Evolutionary conservation across 2,329 filamentous ascomycete genomes (phyloP).

Genomic region (Alternaria panax): DNA sequence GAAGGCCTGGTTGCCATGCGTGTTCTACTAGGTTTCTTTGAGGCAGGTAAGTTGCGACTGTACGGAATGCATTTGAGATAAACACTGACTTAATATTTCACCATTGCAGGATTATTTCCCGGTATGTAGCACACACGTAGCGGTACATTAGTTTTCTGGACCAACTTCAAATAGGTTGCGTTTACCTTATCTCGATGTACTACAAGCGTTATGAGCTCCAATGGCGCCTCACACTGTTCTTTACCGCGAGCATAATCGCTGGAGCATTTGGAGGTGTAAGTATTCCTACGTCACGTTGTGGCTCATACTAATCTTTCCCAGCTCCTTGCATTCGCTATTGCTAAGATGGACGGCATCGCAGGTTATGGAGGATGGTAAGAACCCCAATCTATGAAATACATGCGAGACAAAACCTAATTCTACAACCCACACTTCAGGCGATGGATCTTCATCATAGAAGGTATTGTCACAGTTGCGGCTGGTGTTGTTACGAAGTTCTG

Average conservation of each 20-base stretch:
- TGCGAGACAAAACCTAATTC: neutral
- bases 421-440: constrained; percentile 15
- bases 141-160: neutral
- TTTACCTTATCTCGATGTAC: constrained; percentile 49
- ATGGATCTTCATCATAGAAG: constrained; percentile 46
- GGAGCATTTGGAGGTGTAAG: constrained; percentile 52
- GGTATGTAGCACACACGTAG: constrained; percentile 14
- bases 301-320: constrained; percentile 8
- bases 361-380: constrained; percentile 45
- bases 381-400: neutral
- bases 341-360: constrained; percentile 65
- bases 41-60: too few relatives aligned
- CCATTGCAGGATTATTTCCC: constrained; percentile 43
- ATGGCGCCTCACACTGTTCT: constrained; percentile 53
- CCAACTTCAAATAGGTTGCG: constrained; percentile 28
- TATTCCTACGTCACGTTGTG: neutral
- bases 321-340: constrained; percentile 58
- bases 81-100: too few relatives aligned
- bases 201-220: constrained; percentile 55
- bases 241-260: constrained; percentile 51
- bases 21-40: constrained; percentile 48
- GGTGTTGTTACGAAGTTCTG: constrained; percentile 60
- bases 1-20: constrained; percentile 58
- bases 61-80: too few relatives aligned
- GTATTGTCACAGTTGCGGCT: constrained; percentile 35